Percentiles rank a stretch among this genome's conserved stretches.
Evolutionary conservation across 208 protist species (phyloP).

Genomic region (Endotrypanum monterogeii): DNA sequence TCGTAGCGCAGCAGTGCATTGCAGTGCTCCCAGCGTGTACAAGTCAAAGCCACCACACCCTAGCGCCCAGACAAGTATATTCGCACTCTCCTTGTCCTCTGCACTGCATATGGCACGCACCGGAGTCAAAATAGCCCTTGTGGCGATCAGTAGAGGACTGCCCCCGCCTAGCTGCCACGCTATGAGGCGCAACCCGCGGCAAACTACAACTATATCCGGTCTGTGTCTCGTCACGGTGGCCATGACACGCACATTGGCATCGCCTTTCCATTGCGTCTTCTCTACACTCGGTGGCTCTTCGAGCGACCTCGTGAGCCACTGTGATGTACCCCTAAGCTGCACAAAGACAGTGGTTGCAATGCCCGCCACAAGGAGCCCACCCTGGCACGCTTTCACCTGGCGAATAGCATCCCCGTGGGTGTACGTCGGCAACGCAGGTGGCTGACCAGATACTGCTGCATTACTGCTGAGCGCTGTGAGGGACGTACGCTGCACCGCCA

Average conservation of each 20-base stretch:
- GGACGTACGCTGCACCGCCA: slow-evolving; percentile 21
- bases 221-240: slow-evolving; percentile 15
- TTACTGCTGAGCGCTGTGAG: slow-evolving; percentile 4
- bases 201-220: slow-evolving; percentile 13
- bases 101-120: slow-evolving; percentile 5
- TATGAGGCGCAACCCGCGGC: slow-evolving; percentile 7
- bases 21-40: slow-evolving; percentile 1
- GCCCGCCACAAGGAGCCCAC: slow-evolving; percentile 13
- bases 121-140: background rate
- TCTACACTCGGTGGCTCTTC: background rate
- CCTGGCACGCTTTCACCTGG: slow-evolving; percentile 18
- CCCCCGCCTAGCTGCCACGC: slow-evolving; percentile 26
- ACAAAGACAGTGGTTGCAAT: slow-evolving; percentile 9
- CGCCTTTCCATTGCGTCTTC: background rate
- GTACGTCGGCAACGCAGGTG: background rate
- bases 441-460: background rate
- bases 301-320: slow-evolving; percentile 5
- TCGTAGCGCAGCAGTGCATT: background rate
- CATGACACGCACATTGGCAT: background rate
- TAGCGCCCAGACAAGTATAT: slow-evolving; percentile 13
- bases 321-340: slow-evolving; percentile 7
- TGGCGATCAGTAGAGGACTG: slow-evolving; percentile 6
- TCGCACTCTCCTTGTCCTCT: slow-evolving; percentile 7
- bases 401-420: slow-evolving; percentile 20
- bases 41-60: background rate